Evolutionary conservation across 768 basidiomycete genomes (phyloP).

Genomic region (Exsudoporus frostii): DNA sequence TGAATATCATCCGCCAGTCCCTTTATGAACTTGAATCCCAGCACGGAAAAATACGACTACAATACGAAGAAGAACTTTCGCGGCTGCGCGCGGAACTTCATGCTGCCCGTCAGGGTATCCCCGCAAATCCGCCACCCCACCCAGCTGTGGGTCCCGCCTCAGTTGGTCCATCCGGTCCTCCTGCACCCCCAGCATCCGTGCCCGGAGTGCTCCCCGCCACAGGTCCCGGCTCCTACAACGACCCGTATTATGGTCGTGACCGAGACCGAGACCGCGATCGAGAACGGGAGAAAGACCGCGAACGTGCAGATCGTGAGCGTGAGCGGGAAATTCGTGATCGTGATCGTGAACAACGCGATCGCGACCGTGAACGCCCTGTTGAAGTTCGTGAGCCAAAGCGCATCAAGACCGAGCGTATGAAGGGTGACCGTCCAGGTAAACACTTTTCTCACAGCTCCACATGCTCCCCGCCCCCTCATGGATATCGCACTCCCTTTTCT

Average conservation of each 20-base stretch:
- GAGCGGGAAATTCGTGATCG: conserved; percentile 37
- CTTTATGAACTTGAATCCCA: conserved; percentile 90
- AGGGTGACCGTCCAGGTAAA: conserved; percentile 44
- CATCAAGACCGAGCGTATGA: conserved; percentile 52
- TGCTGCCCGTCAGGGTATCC: conserved; percentile 41
- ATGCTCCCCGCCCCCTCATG: conserved; percentile 34
- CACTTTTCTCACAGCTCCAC: conserved; percentile 21
- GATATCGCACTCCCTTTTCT: conserved; percentile 24
- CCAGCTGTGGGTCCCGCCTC: conserved; percentile 33
- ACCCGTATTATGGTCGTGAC: conserved; percentile 39
- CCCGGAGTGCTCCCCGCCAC: conserved; percentile 28
- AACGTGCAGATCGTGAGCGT: conserved; percentile 36
- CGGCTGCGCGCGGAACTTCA: conserved; percentile 70
- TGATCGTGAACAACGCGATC: conserved; percentile 38
- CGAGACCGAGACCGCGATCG: conserved; percentile 39
- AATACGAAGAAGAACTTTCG: conserved; percentile 82
- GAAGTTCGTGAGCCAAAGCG: conserved; percentile 58
- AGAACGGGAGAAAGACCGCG: conserved; percentile 41
- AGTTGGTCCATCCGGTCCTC: conserved; percentile 33
- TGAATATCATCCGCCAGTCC: conserved; percentile 84
- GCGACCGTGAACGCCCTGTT: conserved; percentile 46
- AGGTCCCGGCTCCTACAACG: conserved; percentile 33
- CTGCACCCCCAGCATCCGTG: conserved; percentile 30
- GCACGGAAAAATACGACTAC: conserved; percentile 80
- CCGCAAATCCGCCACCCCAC: conserved; percentile 36